phyloP scores from a whole-genome alignment of 805 yeast species.

The Barnettozyma populi region DNA sequence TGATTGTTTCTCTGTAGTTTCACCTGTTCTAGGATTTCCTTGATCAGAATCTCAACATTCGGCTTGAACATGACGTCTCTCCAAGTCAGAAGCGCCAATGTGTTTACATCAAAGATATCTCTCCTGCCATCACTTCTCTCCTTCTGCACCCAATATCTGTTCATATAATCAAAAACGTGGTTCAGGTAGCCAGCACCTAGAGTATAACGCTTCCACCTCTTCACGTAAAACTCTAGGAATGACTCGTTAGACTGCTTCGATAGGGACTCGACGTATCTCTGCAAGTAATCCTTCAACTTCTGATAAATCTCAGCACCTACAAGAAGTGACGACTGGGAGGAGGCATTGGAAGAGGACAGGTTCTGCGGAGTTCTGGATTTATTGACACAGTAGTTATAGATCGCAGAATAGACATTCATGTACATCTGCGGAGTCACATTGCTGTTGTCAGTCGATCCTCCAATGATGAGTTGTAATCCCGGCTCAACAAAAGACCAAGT shows the following conservation, averaged over 20 bases:
- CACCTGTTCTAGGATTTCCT: conserved; percentile 71
- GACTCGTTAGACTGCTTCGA: conserved; percentile 52
- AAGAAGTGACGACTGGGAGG: conserved; percentile 38
- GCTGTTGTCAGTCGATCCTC: conserved; percentile 51
- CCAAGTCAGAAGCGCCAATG: conserved; percentile 86
- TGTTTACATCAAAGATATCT: conserved; percentile 86
- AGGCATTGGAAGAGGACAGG: conserved; percentile 18
- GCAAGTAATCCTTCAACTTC: conserved; percentile 62
- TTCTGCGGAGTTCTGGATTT: conserved; percentile 51
- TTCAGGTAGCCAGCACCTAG: conserved; percentile 89
- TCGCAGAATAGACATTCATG: conserved; percentile 87
- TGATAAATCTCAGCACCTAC: conserved; percentile 89
- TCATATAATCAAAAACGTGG: conserved; percentile 92
- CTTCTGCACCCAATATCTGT: conserved; percentile 95
- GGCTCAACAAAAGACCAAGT: conserved; percentile 81
- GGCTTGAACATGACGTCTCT: conserved; percentile 71
- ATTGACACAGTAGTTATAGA: conserved; percentile 88
- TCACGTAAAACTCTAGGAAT: conserved; percentile 76
- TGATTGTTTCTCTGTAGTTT: conserved; percentile 75
- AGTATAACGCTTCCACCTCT: conserved; percentile 83
- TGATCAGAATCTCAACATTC: conserved; percentile 53
- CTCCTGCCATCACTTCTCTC: conserved; percentile 91
- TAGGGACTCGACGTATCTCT: conserved; percentile 48
- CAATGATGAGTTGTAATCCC: conserved; percentile 63
- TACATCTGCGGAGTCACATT: conserved; percentile 62